A percentile compares a stretch with the other conserved stretches of the same genome.
These are phyloP conservation scores for Haematococcus sp. DNA, from an alignment of 139 green algal genomes.

Conservation along the genomic window DNA sequence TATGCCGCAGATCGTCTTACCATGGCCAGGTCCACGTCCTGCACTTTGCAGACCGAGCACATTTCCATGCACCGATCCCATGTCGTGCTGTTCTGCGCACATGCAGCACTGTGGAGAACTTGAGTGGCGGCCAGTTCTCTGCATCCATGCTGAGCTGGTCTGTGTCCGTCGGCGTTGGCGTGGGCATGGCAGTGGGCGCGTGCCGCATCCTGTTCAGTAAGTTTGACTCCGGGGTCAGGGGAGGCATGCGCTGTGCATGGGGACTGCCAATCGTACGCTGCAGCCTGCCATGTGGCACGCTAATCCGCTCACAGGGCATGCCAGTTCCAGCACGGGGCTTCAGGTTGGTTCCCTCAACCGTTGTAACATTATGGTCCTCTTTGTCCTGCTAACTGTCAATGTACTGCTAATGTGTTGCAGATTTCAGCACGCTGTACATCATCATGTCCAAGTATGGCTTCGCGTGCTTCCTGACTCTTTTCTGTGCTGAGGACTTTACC, in stretches of 20 bases:
- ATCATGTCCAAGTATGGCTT: conserved; percentile 50
- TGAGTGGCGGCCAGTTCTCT: conserved; percentile 38
- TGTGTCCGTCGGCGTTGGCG: conserved; percentile 42
- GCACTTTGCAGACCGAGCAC: too few relatives aligned
- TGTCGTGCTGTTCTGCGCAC: too few relatives aligned
- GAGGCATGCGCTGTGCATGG: not conserved
- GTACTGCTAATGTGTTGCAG: too few relatives aligned
- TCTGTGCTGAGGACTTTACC: conserved; percentile 36
- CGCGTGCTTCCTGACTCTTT: conserved; percentile 24
- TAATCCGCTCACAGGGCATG: too few relatives aligned
- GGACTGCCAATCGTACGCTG: too few relatives aligned
- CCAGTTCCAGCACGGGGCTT: too few relatives aligned
- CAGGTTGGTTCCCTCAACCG: not conserved
- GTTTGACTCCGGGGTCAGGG: not conserved
- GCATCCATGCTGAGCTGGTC: conserved; percentile 38
- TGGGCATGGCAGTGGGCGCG: conserved; percentile 32
- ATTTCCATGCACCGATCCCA: too few relatives aligned
- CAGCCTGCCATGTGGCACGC: too few relatives aligned
- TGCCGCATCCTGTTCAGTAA: not conserved
- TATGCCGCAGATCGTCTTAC: too few relatives aligned
- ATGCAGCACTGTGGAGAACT: conserved; percentile 42
- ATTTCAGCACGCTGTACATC: conserved; percentile 54
- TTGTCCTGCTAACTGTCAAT: conserved; percentile 27
- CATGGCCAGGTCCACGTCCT: too few relatives aligned
- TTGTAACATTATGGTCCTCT: conserved; percentile 31